Percentiles rank a stretch among this genome's conserved stretches.
Conservation (phyloP, 192 early-diverging fungal species). For the Phlyctochytrium arcticum region DNA sequence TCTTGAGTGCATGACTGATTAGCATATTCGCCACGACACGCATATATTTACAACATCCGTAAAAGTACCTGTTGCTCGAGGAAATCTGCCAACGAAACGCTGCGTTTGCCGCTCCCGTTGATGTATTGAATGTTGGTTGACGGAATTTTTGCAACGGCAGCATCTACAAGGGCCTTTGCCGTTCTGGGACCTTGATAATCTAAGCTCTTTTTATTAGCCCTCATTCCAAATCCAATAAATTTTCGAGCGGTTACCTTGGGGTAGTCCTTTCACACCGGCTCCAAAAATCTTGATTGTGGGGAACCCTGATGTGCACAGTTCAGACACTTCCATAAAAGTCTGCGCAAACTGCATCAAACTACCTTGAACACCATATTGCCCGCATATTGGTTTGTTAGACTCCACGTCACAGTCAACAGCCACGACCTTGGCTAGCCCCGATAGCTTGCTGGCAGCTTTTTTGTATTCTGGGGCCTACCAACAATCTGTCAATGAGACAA, state of each 20-base stretch:
- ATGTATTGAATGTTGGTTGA: constrained; percentile 51
- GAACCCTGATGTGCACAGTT: constrained; percentile 51
- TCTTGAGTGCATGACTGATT: no score
- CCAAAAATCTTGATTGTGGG: constrained; percentile 84
- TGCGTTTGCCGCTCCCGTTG: constrained; percentile 34
- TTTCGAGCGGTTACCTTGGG: constrained; percentile 28
- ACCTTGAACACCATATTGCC: constrained; percentile 77
- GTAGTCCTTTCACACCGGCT: constrained; percentile 43
- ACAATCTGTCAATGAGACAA: no score
- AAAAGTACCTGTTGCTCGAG: constrained; percentile 36
- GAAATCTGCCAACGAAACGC: constrained; percentile 31
- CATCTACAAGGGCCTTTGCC: constrained; percentile 71
- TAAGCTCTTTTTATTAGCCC: no score
- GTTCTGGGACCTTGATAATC: constrained; percentile 73
- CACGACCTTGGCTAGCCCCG: constrained; percentile 81
- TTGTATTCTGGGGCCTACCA: constrained; percentile 78
- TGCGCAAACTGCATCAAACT: background rate
- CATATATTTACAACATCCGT: constrained; percentile 31
- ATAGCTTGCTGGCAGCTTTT: constrained; percentile 78
- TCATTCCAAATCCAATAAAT: no score
- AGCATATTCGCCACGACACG: background rate
- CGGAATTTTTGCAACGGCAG: constrained; percentile 45
- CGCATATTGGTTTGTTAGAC: constrained; percentile 70
- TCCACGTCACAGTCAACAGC: constrained; percentile 90
- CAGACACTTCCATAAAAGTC: background rate